Evolutionary conservation across 2,329 filamentous ascomycete genomes (phyloP).

Genomic region (Epicoccum sorghinum): DNA sequence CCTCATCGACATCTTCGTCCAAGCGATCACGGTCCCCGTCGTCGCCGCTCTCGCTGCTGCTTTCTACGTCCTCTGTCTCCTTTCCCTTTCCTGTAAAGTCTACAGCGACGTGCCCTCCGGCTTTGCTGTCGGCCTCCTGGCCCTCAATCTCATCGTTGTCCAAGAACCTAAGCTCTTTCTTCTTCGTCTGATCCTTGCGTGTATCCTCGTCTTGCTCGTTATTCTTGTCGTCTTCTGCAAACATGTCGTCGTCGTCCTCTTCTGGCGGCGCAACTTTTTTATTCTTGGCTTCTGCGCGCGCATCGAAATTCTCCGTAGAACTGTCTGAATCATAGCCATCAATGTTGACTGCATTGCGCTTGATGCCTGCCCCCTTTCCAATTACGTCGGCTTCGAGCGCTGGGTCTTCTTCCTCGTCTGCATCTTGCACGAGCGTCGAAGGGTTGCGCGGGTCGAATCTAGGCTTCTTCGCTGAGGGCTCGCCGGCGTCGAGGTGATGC

Average conservation of each 20-base stretch:
- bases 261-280: conserved; percentile 58
- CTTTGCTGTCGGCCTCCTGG: conserved; percentile 74
- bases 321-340: conserved; percentile 95
- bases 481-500: conserved; percentile 66
- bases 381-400: conserved; percentile 93
- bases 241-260: conserved; percentile 73
- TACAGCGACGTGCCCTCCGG: conserved; percentile 69
- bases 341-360: conserved; percentile 92
- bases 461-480: conserved; percentile 72
- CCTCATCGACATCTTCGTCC: conserved; percentile 75
- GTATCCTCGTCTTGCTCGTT: conserved; percentile 61
- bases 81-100: conserved; percentile 58
- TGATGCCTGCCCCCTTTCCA: conserved; percentile 73
- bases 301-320: conserved; percentile 88
- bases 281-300: conserved; percentile 67
- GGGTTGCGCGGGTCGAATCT: conserved; percentile 96
- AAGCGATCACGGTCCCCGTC: conserved; percentile 72
- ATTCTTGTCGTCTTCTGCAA: conserved; percentile 69
- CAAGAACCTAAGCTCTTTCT: conserved; percentile 67
- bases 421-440: conserved; percentile 85
- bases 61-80: conserved; percentile 67
- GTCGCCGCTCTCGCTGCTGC: conserved; percentile 62
- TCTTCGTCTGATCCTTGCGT: conserved; percentile 62
- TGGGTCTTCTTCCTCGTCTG: conserved; percentile 73
- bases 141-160: conserved; percentile 74